Percentiles rank a stretch among this genome's conserved stretches.
These are phyloP conservation scores for Pythium apleroticum DNA, from an alignment of 352 stramenopile genomes.

Conservation along the genomic window DNA sequence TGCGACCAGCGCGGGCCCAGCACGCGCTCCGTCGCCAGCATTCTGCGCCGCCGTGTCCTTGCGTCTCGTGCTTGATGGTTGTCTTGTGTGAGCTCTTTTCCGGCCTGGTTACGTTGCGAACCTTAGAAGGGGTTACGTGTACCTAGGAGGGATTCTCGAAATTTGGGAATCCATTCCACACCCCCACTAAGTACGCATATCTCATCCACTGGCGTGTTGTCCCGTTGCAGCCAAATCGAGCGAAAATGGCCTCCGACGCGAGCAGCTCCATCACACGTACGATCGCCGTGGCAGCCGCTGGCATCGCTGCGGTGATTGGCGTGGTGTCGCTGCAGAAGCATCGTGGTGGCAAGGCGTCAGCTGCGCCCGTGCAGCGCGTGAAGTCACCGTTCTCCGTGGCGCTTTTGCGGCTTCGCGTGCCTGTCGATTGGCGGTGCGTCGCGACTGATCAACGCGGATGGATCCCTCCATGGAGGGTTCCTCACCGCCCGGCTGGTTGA, in stretches of 20 bases:
- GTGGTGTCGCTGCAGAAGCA: slow-evolving; percentile 19
- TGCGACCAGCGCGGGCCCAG: slow-evolving; percentile 55
- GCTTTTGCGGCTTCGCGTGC: slow-evolving; percentile 13
- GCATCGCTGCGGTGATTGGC: slow-evolving; percentile 17
- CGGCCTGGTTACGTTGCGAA: neutral
- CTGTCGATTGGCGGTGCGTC: slow-evolving; percentile 18
- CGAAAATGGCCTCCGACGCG: neutral
- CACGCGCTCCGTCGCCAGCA: slow-evolving; percentile 19
- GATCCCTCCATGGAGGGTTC: neutral
- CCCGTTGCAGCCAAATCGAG: neutral
- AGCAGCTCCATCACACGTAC: neutral
- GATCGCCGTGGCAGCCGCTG: slow-evolving; percentile 9
- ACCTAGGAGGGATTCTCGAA: neutral
- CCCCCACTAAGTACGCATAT: neutral
- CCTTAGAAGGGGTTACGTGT: neutral
- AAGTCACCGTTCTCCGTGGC: neutral
- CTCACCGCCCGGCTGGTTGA: neutral
- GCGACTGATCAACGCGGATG: neutral
- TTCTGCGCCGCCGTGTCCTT: neutral
- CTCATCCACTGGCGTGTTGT: too few relatives aligned
- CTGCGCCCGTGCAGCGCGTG: neutral
- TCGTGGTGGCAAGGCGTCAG: neutral
- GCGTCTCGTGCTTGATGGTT: neutral
- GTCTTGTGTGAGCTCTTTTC: neutral
- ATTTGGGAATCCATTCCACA: neutral